Conservation (phyloP, 1,284 basidiomycete species). For the Moniliella sp. region DNA sequence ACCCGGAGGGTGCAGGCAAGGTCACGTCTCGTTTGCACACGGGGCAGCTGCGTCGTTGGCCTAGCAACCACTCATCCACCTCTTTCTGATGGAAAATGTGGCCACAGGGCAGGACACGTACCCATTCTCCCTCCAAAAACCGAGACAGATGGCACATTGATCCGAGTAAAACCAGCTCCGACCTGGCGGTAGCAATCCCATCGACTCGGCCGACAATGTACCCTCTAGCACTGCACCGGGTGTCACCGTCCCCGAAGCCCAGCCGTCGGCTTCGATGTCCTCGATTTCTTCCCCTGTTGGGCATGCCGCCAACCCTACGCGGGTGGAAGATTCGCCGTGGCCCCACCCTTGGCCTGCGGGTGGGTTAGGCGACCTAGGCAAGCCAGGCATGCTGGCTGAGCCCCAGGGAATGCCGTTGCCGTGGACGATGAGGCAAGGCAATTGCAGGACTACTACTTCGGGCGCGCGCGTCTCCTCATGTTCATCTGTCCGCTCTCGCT, state of each 20-base stretch:
- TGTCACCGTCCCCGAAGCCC: slow-evolving; percentile 2
- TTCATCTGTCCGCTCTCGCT: slow-evolving; percentile 16
- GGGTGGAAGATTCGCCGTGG: neutral
- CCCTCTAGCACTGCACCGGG: neutral
- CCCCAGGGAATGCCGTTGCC: slow-evolving; percentile 20
- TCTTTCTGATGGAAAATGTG: slow-evolving; percentile 27
- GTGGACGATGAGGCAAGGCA: slow-evolving; percentile 28
- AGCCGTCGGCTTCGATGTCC: neutral
- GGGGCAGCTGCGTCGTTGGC: slow-evolving; percentile 24
- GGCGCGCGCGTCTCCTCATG: slow-evolving; percentile 21
- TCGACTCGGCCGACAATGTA: slow-evolving; percentile 2
- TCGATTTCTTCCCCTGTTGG: neutral
- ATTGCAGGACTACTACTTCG: slow-evolving; percentile 14
- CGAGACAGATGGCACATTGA: slow-evolving; percentile 29
- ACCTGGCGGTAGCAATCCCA: slow-evolving; percentile 11
- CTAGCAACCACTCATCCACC: slow-evolving; percentile 29
- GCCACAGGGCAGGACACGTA: slow-evolving; percentile 27
- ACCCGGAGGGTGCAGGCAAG: slow-evolving; percentile 13
- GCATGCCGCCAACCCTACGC: neutral
- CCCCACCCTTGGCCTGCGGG: neutral
- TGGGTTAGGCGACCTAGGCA: neutral
- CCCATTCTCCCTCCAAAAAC: slow-evolving; percentile 27
- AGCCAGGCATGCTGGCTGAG: slow-evolving; percentile 6
- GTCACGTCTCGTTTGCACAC: slow-evolving; percentile 31
- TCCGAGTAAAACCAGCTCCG: slow-evolving; percentile 19